Base-by-base conservation (phyloP, 768 basidiomycete species). In the Leccinum aurantiacum region DNA sequence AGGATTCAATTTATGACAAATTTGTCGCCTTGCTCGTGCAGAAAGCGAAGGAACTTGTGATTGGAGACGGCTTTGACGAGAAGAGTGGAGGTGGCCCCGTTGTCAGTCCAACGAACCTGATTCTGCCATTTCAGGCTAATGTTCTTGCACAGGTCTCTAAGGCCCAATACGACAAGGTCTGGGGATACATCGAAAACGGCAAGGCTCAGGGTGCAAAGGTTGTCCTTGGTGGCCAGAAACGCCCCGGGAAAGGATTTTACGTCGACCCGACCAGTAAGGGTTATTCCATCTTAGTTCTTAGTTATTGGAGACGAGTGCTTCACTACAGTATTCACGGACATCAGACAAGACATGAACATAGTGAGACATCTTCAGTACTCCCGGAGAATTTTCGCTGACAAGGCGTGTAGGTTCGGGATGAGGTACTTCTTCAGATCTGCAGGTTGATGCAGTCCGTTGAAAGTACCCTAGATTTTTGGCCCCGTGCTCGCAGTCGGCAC, bases 161-260 rank as follows among this genome's bases (percentile, higher is more conserved):
- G 74, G 76, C 75, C 27, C 93, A 95, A 73, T 93, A 90, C 68
- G 91, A 95, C 70, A 87, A 87, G 58, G 83, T 98, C 46, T 89
- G 93, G 86, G 76, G 77, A 24, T 98, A 95, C 72, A 95, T 99
- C 65, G 89, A 95, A 67, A 79, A 83, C 4, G 96, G 94, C 19
- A 91, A 90, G 74, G 68, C 82, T 58, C 87, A 91, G 71, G 96
- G 96, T 15, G 96, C 96, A 3, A 89, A 82, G 63, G 75, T 86
- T 27, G 74, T 83, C 31, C 76, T 91, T 2, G 96, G 96, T n/a
- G 96, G 96, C 17, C 79, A 82, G 67, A 90, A 90, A 77, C 81
- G 89, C 66, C 58, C 79, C 1, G 83, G 83, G 2, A 90, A 91
- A 69, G 96, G 96, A 7, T 98, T 81, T 74, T 98, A 82, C 72